Conservation (phyloP, 2,329 filamentous ascomycete genomes). For the Paraconiothyrium brasiliense region DNA sequence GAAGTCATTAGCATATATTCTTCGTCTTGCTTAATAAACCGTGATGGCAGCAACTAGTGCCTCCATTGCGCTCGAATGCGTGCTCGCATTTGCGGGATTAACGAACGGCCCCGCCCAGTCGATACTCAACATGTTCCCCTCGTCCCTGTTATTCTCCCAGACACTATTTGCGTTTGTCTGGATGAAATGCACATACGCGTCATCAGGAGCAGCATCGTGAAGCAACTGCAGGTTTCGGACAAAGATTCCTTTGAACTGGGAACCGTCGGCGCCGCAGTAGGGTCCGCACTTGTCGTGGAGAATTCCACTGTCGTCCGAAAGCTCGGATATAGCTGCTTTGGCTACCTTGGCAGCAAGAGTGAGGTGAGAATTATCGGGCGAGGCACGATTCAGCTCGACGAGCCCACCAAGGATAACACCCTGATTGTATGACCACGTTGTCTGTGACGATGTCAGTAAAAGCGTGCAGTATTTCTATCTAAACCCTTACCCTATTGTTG, state of each 20-base stretch:
- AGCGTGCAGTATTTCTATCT: slow-evolving; percentile 43
- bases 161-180: slow-evolving; percentile 70
- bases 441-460: slow-evolving; percentile 23
- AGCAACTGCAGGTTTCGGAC: slow-evolving; percentile 70
- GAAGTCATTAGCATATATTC: slow-evolving; percentile 5
- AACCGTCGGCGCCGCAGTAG: slow-evolving; percentile 54
- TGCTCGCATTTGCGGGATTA: slow-evolving; percentile 62
- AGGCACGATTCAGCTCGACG: slow-evolving; percentile 60
- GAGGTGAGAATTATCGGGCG: slow-evolving; percentile 47
- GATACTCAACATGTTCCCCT: slow-evolving; percentile 64
- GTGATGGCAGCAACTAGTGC: slow-evolving; percentile 68
- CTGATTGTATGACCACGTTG: slow-evolving; percentile 66
- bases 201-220: slow-evolving; percentile 60
- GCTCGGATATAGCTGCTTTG: slow-evolving; percentile 46
- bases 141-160: slow-evolving; percentile 67
- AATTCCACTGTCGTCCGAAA: slow-evolving; percentile 50
- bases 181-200: slow-evolving; percentile 64
- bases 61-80: slow-evolving; percentile 73
- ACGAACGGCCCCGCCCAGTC: slow-evolving; percentile 71
- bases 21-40: slow-evolving; percentile 19
- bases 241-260: slow-evolving; percentile 79
- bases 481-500: slow-evolving; percentile 52
- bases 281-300: slow-evolving; percentile 54
- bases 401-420: slow-evolving; percentile 69
- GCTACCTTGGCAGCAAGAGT: slow-evolving; percentile 50